Conservation (phyloP, 2,329 filamentous ascomycete genomes). For the Dryadomyces quercivorus region DNA sequence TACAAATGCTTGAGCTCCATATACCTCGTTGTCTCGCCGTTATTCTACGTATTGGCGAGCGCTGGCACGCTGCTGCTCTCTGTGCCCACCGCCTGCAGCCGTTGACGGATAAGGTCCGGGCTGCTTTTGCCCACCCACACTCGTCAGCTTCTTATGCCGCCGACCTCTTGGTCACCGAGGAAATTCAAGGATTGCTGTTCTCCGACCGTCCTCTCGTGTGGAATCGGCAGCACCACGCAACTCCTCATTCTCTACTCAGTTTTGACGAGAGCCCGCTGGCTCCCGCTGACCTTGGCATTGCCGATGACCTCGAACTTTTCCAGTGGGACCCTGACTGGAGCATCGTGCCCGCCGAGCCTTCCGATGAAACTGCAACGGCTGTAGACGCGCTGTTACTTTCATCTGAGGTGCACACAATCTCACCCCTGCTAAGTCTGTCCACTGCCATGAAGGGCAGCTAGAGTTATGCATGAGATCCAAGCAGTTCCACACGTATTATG, state of each 20-base stretch:
- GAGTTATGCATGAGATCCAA: background rate
- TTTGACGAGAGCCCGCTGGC: background rate
- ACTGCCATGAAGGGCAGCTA: background rate
- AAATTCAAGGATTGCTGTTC: background rate
- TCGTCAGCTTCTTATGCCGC: background rate
- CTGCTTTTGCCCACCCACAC: background rate
- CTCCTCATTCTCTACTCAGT: background rate
- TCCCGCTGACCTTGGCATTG: background rate
- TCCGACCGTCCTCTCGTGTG: background rate
- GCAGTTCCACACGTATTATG: too few relatives aligned
- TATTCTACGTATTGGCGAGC: background rate
- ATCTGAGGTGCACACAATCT: background rate
- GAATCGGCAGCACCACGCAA: background rate
- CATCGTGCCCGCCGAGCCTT: background rate
- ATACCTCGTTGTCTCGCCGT: background rate
- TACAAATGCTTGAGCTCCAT: background rate
- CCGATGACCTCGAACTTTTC: slow-evolving; percentile 2
- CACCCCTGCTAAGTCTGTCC: background rate
- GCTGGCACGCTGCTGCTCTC: background rate
- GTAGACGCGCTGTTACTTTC: background rate
- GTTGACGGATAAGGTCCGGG: background rate
- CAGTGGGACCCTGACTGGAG: slow-evolving; percentile 3
- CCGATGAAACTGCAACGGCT: background rate
- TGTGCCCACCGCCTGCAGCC: background rate
- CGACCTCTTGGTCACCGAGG: background rate